Evolutionary conservation across 306 rosid species (phyloP).

Genomic region (Vicia sativa): DNA sequence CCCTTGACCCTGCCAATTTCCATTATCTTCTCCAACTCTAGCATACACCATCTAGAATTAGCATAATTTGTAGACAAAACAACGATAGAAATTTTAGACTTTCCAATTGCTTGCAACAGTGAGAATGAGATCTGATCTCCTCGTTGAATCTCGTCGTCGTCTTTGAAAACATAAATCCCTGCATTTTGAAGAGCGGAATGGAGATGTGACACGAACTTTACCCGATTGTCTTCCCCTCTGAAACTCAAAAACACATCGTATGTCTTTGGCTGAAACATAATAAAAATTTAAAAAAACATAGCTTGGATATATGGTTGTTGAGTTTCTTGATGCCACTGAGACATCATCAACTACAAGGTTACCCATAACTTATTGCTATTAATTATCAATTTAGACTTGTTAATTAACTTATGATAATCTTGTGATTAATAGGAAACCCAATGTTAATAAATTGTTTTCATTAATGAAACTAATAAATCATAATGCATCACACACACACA

Average conservation of each 20-base stretch:
- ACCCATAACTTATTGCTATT: not conserved
- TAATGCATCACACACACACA: not conserved
- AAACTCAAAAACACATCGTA: slow-evolving; percentile 31
- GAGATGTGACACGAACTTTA: not conserved
- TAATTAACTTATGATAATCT: not conserved
- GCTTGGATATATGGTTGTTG: not conserved
- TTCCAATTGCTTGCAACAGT: not conserved
- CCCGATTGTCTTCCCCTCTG: slow-evolving; percentile 22
- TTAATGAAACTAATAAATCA: not conserved
- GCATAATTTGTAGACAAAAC: slow-evolving; percentile 32
- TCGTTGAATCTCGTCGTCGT: slow-evolving; percentile 2
- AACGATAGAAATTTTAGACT: slow-evolving; percentile 18
- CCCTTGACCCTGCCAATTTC: not conserved
- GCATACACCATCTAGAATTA: slow-evolving; percentile 36
- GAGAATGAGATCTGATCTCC: slow-evolving; percentile 1
- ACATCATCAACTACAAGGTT: not conserved
- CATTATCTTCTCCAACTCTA: slow-evolving; percentile 21
- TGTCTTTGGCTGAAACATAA: slow-evolving; percentile 12
- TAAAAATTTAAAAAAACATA: not conserved
- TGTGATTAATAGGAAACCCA: not conserved
- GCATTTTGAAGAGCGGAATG: not conserved
- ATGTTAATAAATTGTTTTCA: not conserved
- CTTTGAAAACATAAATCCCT: not conserved
- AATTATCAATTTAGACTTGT: not conserved
- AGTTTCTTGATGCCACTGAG: not conserved